Base-by-base conservation (phyloP, 2,329 filamentous ascomycete species). In the Tympanopsis confertula region DNA sequence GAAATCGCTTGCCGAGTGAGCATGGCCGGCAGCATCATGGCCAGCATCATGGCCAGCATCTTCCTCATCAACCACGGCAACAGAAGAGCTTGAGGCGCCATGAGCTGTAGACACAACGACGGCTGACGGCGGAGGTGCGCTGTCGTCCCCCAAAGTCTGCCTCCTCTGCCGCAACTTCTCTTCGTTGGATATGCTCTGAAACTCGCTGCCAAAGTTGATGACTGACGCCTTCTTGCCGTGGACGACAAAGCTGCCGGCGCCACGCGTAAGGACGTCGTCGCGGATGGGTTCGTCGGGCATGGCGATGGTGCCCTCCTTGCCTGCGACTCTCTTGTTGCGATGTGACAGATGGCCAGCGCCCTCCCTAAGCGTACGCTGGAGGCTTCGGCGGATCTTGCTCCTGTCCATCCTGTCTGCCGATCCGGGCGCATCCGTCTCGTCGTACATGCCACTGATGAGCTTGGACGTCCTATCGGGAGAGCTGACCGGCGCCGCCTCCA, bases 181-280 rank as follows among this genome's bases (percentile, higher is more conserved):
- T 42, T 89, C 84, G 0, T 77, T 70, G 1, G 80, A 71, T 59
- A 88, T 75, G 41, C 73, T 81, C 50, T 89, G 81, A 64, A 94
- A 79, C 48, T 94, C 89, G n/a, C 80, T 78, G 5, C 88, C 87
- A 54, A 98, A 93, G n/a, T 86, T 93, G 47, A 98, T 86, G 39
- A 98, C 85, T 1, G 87, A 94, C 3, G 91, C 91, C 59, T 98
- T 96, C 65, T 96, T 98, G 42, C 91, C 89, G 52, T 98, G 91
- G 3, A 98, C 80, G 3, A 91, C 94, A 56, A 98, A 98, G 49
- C 86, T 94, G 4, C 86, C 86, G 12, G 84, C 77, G 12, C 82
- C 82, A 35, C 91, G 78, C 5, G 82, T 68, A 12, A 98, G 68
- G 10, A 82, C 78, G 47, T 86, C 82, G 26, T 82, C 64, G 61